These are phyloP conservation scores for Fagus sylvatica DNA, from an alignment of 306 rosid species.

Conservation along the genomic window DNA sequence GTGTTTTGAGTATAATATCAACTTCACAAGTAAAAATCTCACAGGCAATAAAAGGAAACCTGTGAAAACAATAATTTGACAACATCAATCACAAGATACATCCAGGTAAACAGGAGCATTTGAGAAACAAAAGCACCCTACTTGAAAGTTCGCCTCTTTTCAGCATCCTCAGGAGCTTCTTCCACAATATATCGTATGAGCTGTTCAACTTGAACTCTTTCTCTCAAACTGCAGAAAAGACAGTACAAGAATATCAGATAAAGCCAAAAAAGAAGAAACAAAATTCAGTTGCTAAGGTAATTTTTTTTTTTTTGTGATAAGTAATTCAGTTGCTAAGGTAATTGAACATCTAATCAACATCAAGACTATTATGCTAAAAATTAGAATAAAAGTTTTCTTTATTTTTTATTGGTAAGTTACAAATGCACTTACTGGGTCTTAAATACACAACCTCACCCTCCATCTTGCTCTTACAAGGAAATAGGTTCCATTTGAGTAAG, in stretches of 20 bases:
- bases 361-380: neutral
- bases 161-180: slow-evolving; percentile 93
- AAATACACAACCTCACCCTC: too few relatives aligned
- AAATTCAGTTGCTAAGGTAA: neutral
- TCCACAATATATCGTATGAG: slow-evolving; percentile 76
- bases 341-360: neutral
- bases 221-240: slow-evolving; percentile 71
- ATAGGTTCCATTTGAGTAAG: too few relatives aligned
- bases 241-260: slow-evolving; percentile 18
- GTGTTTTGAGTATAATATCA: slow-evolving; percentile 85
- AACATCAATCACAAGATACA: slow-evolving; percentile 28
- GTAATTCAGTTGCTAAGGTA: neutral
- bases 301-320: too few relatives aligned
- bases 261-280: neutral
- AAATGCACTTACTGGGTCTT: neutral
- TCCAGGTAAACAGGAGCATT: slow-evolving; percentile 17
- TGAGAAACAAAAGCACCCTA: slow-evolving; percentile 43
- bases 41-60: slow-evolving; percentile 96
- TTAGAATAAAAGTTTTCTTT: neutral
- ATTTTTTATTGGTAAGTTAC: neutral
- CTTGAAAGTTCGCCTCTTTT: slow-evolving; percentile 88
- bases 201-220: slow-evolving; percentile 78
- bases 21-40: slow-evolving; percentile 98
- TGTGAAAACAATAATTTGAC: slow-evolving; percentile 39
- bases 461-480: too few relatives aligned